Base-by-base conservation (phyloP, 148 eudicot genomes). In the Rhododendron vialii region DNA sequence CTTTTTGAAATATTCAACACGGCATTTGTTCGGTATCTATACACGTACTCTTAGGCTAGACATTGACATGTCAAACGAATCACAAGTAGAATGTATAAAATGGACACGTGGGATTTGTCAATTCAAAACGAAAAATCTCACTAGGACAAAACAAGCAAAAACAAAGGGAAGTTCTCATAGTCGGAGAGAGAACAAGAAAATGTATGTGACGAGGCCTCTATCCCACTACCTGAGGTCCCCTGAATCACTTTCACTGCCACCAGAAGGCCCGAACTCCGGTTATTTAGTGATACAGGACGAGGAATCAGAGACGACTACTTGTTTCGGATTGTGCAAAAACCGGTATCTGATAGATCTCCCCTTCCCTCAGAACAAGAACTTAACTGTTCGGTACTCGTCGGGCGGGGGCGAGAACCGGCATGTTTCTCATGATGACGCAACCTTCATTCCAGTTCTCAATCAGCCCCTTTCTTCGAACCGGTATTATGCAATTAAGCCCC, bases 281-380 rank as follows among this genome's bases (percentile, higher is more conserved):
- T 74, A 85, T 74, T 67, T 84, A 81, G 86, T 76, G 48, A 61
- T 93, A 65, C 93, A 94, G 88, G 97, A 94, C 26, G 91, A 88
- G 76, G 95, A 90, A 76, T 87, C 91, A 12, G 91, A 87, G 85
- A 84, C 89, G 1, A 80, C 82, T 20, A 15, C 45, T 0, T 93
- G 87, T 83, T 93, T 94, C 41, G 93, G 95, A 33, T 82, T 86
- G 83, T 89, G 89, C 80, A 89, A 90, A 88, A 87, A 82, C 11
- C 71, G 30, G 0, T 48, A 47, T 14, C 85, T 91, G 20, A 53
- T 7, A 41, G 61, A 82, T 5, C 78, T 92, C 35, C 98, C 98
- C 47, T 92, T 95, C 38, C 98, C 98, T 35, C 98, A 92, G 79
- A 92, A 95, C 88, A 93, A 90, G 86, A 82, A 88, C 80, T 71